Base-by-base conservation (phyloP, 176 grass and related monocot genomes). In the Thinopyrum elongatum region DNA sequence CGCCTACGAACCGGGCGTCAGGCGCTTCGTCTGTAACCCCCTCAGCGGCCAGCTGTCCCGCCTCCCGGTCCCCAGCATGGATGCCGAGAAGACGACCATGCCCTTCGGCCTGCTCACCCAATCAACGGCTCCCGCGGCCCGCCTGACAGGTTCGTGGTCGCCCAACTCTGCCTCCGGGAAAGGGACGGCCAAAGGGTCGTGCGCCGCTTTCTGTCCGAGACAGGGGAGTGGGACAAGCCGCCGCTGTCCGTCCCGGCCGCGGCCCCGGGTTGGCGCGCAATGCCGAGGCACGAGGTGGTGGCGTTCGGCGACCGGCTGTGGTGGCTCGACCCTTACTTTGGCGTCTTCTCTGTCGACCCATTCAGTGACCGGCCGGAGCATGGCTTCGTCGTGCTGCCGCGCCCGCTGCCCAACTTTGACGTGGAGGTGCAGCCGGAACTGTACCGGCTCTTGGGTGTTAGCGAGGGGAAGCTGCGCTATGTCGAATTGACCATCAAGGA, bases 171-270 rank as follows among this genome's bases (percentile, higher is more conserved):
- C 68, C 36, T 35, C 68, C 33, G 34, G 9, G 10, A 8, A 13
- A 11, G 16, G 10, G 68, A 70, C 34, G 36, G 36, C 68, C 17
- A 5, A 10, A 70, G 10, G 11, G 33, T 39, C 34, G 34, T 70
- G 19, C 34, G 34, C 21, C 68, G 68, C 21, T 70, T 70, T 11
- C 34, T 39, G 68, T 70, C 34, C 34, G 68, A 70, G 1, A 70
- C 34, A 70, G 67, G 68, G 68, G 68, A 70, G 68, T 70, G 68
- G 68, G 68, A 70, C 21, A 34, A 70, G 68, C 68, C 19, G 17
- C 0, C 4, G 68, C 38, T 73, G 38, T 26, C 27, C 12, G 12
- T 73, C 14, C 36, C n/a, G 38, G 2, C 22, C 70, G 41, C 3
- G 6, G 3, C 13, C 1, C 70, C 38, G 12, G 70, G 1, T 12